Base-by-base conservation (phyloP, 2,329 filamentous ascomycete species). In the Coniella lustricola region DNA sequence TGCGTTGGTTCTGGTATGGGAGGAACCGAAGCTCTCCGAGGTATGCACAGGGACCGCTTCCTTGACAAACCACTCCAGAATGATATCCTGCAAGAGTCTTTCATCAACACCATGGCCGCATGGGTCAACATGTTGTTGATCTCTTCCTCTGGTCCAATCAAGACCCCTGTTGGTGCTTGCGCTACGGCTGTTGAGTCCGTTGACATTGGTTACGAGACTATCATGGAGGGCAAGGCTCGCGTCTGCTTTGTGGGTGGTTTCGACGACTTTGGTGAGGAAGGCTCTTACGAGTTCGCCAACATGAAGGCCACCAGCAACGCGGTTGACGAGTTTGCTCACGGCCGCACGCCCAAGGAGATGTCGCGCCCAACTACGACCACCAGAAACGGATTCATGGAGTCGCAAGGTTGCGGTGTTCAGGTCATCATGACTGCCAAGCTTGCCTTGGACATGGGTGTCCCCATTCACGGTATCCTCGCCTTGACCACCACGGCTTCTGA, bases 241-340 rank as follows among this genome's bases (percentile, higher is more conserved):
- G 82, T 98, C 62, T 97, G 91, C 77, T 85, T 98, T 57, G 94
- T 98, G 51, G 93, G 93, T 79, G 93, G 93, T 58, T 97, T 98
- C 63, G 93, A 98, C 73, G 94, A 98, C 71, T 96, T 98, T 75
- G 90, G 94, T 62, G 93, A 98, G 72, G 93, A 98, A 72, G 94
- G 93, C 45, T 98, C 93, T 1, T 98, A 96, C 64, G 93, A 98
- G 69, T 98, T 98, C 67, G 93, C 93, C 75, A 98, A 98, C 76
- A 98, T 98, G 93, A 95, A 95, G 72, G 93, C 93, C 51, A 98
- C 93, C 48, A 96, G 90, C 79, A 98, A 97, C 64, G 90, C 91
- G 21, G 86, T 96, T 53, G 90, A 97, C 58, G 94, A 98, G 67
- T 88, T 98, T 59, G 89, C 84, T 9, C 93, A 97, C 62, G 93